Conservation (phyloP, 2,329 filamentous ascomycete species). For the Aspergillus sojae region DNA sequence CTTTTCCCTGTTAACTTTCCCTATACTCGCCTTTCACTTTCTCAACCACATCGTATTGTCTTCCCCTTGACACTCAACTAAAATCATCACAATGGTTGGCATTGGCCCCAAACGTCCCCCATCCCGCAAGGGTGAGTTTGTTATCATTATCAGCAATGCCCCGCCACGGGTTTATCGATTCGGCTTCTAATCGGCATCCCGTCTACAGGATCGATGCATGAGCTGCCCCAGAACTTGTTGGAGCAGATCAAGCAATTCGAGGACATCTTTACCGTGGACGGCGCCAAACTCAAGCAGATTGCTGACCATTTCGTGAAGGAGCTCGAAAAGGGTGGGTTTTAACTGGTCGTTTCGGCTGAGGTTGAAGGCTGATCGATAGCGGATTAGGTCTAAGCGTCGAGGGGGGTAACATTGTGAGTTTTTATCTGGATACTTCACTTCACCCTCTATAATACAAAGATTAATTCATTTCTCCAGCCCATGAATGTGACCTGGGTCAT, state of each 20-base stretch:
- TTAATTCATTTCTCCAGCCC: constrained; percentile 58
- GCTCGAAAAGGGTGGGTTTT: constrained; percentile 72
- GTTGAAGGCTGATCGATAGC: constrained; percentile 1
- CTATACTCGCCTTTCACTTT: constrained; percentile 1
- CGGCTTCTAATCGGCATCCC: constrained; percentile 10
- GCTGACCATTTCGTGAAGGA: constrained; percentile 87
- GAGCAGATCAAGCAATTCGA: constrained; percentile 82
- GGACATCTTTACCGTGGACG: constrained; percentile 77
- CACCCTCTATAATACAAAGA: neutral
- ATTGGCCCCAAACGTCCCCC: constrained; percentile 65
- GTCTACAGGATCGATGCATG: constrained; percentile 76
- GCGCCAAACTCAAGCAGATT: constrained; percentile 82
- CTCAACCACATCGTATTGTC: constrained; percentile 3
- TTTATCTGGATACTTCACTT: neutral
- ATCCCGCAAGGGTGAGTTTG: constrained; percentile 71
- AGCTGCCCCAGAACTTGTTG: constrained; percentile 83
- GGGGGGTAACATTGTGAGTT: constrained; percentile 86
- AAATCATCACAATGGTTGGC: constrained; percentile 60
- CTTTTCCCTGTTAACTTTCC: constrained; percentile 10
- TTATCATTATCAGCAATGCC: constrained; percentile 8
- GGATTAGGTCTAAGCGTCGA: constrained; percentile 75
- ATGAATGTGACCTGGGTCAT: constrained; percentile 99
- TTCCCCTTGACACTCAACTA: constrained; percentile 2
- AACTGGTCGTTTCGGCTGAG: neutral
- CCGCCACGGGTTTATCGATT: constrained; percentile 10